A percentile compares a stretch with the other conserved stretches of the same genome.
These are phyloP conservation scores for Volvox africanus DNA, from an alignment of 139 green algal genomes.

Conservation along the genomic window DNA sequence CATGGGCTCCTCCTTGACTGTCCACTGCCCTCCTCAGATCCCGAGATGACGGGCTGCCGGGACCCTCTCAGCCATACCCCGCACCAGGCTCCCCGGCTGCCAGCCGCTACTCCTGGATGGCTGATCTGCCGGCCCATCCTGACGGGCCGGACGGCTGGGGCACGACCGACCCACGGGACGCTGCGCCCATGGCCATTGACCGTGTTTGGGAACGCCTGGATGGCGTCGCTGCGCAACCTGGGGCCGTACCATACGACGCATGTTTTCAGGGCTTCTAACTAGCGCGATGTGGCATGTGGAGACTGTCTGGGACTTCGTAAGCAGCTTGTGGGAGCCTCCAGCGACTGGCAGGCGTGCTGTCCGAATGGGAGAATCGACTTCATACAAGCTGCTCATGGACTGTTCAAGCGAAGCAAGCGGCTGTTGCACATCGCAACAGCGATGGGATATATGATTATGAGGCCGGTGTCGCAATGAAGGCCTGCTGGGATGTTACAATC, in stretches of 20 bases:
- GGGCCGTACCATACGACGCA: conserved; percentile 50
- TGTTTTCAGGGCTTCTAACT: conserved; percentile 69
- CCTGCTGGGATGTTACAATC: too few species aligned
- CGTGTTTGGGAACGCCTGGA: conserved; percentile 56
- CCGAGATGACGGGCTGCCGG: conserved; percentile 33
- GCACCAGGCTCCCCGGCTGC: background rate
- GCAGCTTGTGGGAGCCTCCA: too few species aligned
- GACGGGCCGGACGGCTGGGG: conserved; percentile 41
- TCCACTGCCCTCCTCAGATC: background rate
- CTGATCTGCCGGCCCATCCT: conserved; percentile 20
- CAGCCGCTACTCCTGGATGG: conserved; percentile 14
- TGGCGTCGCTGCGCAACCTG: background rate
- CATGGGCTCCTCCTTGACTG: too few species aligned
- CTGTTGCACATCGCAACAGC: too few species aligned
- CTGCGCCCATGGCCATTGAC: conserved; percentile 10
- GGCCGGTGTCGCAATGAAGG: too few species aligned
- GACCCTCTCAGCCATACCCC: conserved; percentile 37
- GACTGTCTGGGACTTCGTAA: too few species aligned
- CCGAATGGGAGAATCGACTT: too few species aligned
- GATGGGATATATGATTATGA: too few species aligned
- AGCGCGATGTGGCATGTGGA: too few species aligned
- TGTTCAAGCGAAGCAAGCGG: too few species aligned
- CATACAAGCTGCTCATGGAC: too few species aligned
- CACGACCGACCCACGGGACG: background rate
- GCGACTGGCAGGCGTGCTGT: too few species aligned